Percentiles rank a stretch among this genome's conserved stretches.
phyloP scores from a whole-genome alignment of 176 grass and related monocot genomes.

The Eleusine coracana region DNA sequence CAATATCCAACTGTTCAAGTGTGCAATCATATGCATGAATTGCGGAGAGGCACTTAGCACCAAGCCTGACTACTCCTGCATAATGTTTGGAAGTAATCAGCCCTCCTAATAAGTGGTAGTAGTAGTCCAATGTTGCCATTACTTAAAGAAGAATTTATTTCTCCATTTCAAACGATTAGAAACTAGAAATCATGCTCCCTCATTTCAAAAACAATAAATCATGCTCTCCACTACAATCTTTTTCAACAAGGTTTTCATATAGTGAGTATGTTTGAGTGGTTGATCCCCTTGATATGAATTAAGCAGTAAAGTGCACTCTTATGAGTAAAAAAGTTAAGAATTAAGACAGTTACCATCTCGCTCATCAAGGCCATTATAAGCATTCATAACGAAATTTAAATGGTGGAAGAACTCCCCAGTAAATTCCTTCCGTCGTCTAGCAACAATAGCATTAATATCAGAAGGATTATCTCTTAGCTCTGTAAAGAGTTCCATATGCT shows the following conservation, averaged over 20 bases:
- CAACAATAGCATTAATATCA: slow-evolving; percentile 83
- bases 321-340: slow-evolving; percentile 19
- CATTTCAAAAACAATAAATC: background rate
- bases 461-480: slow-evolving; percentile 72
- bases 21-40: slow-evolving; percentile 82
- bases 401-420: slow-evolving; percentile 77
- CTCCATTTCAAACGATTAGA: background rate
- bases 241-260: slow-evolving; percentile 9
- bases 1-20: slow-evolving; percentile 67
- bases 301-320: background rate
- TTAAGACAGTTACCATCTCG: slow-evolving; percentile 68
- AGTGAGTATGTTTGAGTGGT: background rate
- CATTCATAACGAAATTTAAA: slow-evolving; percentile 69
- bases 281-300: slow-evolving; percentile 2
- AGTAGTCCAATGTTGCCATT: background rate
- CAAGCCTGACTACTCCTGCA: slow-evolving; percentile 81
- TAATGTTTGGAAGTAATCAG: slow-evolving; percentile 37
- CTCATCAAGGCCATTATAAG: slow-evolving; percentile 70
- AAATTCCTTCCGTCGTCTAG: slow-evolving; percentile 78
- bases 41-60: slow-evolving; percentile 87
- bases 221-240: background rate
- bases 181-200: slow-evolving; percentile 20
- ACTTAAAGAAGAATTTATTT: background rate
- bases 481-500: slow-evolving; percentile 80
- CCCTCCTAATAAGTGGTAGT: background rate